Evolutionary conservation across 768 basidiomycete genomes (phyloP).

Genomic region (Boletus reticuloceps): DNA sequence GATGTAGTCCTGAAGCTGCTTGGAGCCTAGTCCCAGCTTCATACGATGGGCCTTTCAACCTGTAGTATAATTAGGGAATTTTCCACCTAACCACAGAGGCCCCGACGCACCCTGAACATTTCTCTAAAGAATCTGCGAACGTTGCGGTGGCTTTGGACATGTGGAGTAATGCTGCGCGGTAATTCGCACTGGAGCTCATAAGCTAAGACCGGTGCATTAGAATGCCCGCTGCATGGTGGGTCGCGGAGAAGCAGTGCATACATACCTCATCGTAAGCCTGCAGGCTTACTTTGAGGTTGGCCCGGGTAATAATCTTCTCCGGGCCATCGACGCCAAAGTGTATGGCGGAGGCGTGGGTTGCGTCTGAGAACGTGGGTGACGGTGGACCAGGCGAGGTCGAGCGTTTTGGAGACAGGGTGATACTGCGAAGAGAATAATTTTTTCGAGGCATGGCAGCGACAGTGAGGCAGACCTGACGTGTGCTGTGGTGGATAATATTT

Average conservation of each 20-base stretch:
- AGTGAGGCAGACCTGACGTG: conserved; percentile 11
- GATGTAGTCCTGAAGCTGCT: conserved; percentile 85
- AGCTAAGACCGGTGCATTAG: conserved; percentile 50
- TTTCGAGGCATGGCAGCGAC: conserved; percentile 42
- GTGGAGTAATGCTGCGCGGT: conserved; percentile 75
- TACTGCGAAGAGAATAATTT: conserved; percentile 55
- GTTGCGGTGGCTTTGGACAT: conserved; percentile 82
- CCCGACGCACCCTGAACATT: conserved; percentile 69
- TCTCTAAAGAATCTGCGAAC: conserved; percentile 85
- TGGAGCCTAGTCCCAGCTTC: conserved; percentile 81
- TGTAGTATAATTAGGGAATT: conserved; percentile 24
- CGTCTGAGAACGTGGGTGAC: conserved; percentile 82
- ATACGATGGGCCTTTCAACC: conserved; percentile 76
- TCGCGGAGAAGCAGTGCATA: conserved; percentile 5
- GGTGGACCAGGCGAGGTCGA: conserved; percentile 58
- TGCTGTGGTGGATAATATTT: conserved; percentile 6
- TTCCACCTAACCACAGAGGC: not conserved
- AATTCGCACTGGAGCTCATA: conserved; percentile 70
- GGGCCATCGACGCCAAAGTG: conserved; percentile 75
- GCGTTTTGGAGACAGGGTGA: conserved; percentile 47
- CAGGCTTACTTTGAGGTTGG: conserved; percentile 72
- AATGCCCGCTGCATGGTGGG: not conserved
- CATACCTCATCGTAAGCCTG: conserved; percentile 81
- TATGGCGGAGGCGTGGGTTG: conserved; percentile 74
- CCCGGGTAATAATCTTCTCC: conserved; percentile 77